These are phyloP conservation scores for Fennellomyces sp. DNA, from an alignment of 371 early-diverging fungal species.

Conservation along the genomic window DNA sequence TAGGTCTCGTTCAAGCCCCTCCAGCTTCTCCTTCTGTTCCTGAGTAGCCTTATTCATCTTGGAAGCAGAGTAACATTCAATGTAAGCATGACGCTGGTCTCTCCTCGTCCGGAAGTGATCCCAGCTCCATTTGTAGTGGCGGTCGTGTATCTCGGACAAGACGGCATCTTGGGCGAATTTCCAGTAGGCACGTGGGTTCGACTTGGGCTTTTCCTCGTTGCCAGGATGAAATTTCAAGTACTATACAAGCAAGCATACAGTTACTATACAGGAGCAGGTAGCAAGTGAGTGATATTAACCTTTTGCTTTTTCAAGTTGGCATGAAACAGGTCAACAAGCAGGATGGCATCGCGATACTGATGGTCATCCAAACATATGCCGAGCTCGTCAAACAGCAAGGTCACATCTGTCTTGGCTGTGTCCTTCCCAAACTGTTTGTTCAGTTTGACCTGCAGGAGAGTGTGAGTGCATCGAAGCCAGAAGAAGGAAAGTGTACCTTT, in stretches of 20 bases:
- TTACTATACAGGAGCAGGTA: too few relatives aligned
- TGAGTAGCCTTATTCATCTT: slow-evolving; percentile 44
- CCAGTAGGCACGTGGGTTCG: slow-evolving; percentile 76
- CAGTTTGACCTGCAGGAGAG: slow-evolving; percentile 37
- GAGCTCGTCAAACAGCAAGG: slow-evolving; percentile 77
- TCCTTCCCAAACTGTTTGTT: slow-evolving; percentile 56
- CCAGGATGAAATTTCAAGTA: slow-evolving; percentile 79
- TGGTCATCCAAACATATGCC: slow-evolving; percentile 77
- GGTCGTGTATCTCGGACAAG: slow-evolving; percentile 75
- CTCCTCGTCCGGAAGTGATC: slow-evolving; percentile 70
- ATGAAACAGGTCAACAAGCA: slow-evolving; percentile 74
- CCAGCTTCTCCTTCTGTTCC: slow-evolving; percentile 46
- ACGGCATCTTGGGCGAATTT: slow-evolving; percentile 79
- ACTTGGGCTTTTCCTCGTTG: slow-evolving; percentile 59
- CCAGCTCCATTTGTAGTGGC: slow-evolving; percentile 76
- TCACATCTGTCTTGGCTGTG: slow-evolving; percentile 55
- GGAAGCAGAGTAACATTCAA: slow-evolving; percentile 61
- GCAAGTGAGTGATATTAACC: too few relatives aligned
- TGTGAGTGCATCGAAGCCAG: too few relatives aligned
- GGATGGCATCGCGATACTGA: slow-evolving; percentile 73
- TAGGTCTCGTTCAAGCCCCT: slow-evolving; percentile 65
- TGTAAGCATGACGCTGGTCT: slow-evolving; percentile 70
- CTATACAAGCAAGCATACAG: slow-evolving; percentile 36
- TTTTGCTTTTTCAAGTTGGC: slow-evolving; percentile 69
- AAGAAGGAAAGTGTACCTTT: slow-evolving; percentile 46